Base-by-base conservation (phyloP, 2,329 filamentous ascomycete genomes). In the Epichloe hybrida region DNA sequence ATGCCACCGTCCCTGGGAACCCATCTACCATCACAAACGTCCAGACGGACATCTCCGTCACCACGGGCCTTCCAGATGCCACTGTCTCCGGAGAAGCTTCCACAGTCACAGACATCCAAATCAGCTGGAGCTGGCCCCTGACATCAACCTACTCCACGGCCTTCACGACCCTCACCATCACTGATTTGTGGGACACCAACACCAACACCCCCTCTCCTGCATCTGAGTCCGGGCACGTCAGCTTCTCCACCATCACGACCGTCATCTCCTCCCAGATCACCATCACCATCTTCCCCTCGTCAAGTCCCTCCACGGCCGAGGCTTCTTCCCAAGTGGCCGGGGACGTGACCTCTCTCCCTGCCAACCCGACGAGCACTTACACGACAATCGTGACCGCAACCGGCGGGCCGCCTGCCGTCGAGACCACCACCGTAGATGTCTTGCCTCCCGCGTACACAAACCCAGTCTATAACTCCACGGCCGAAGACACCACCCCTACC, bases 361-460 rank as follows among this genome's bases (percentile, higher is more conserved):
- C 59, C 31, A 53, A 50, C 15, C 50, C 49, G 34, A 55, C 57
- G 34, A 54, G 57, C 53, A 67, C 61, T 15, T 53, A 59, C 53
- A 68, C 65, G 17, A 46, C 59, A 48, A 58, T 62, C 31, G 56
- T 65, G 49, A 69, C 66, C 36, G 56, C 60, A 46, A 66, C 63
- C n/a, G 54, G 45, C 36, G 62, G 61, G 20, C 52, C 58, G 35
- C 54, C 59, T 6, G 54, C 55, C 9, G 61, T 62, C 23, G 59
- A 59, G 27, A 65, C 63, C 51, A 64, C 59, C n/a, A 68, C 64
- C 13, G 57, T 67, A 52, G 60, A 59, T 51, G 57, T 65, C 21
- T 55, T 58, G 44, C 61, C 58, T 8, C 52, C 52, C 34, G 50
- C 50, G 7, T 53, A 52, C 38, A 49, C 52, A 17, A 63, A 62